Evolutionary conservation across 768 basidiomycete species (phyloP).

Genomic region (Kwoniella heveanensis): DNA sequence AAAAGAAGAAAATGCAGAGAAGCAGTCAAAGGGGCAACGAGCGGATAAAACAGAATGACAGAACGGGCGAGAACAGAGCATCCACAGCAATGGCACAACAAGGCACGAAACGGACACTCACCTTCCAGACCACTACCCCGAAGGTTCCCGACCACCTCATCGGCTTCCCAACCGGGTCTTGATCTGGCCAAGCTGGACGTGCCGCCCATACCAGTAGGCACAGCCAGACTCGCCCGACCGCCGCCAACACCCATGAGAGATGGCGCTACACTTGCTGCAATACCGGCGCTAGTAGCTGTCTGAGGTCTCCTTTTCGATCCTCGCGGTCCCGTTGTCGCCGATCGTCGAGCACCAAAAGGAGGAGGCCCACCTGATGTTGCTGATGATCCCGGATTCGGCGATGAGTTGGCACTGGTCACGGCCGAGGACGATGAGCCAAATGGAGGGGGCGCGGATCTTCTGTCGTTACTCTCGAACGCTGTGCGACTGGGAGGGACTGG

Average conservation of each 20-base stretch:
- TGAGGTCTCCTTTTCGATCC: constrained; percentile 30
- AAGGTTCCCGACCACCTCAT: constrained; percentile 49
- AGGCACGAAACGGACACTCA: constrained; percentile 28
- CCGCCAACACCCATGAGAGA: constrained; percentile 11
- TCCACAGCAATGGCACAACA: neutral
- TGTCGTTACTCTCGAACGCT: neutral
- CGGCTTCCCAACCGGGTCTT: constrained; percentile 55
- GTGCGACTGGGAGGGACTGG: neutral
- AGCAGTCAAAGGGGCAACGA: neutral
- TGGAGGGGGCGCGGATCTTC: constrained; percentile 10
- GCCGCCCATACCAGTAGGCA: constrained; percentile 32
- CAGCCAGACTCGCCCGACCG: constrained; percentile 28
- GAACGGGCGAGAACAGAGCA: neutral
- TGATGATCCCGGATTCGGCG: neutral
- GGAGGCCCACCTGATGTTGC: constrained; percentile 8
- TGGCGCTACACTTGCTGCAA: constrained; percentile 4
- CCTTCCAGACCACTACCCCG: constrained; percentile 51
- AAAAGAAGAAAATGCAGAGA: neutral
- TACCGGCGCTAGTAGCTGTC: constrained; percentile 20
- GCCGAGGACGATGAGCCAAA: constrained; percentile 3
- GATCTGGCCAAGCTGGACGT: constrained; percentile 19
- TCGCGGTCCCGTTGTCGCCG: constrained; percentile 9
- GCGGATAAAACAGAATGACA: neutral
- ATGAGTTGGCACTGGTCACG: neutral
- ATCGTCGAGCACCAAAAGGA: constrained; percentile 29